These are phyloP conservation scores for Podospora pseudocomata DNA, from an alignment of 495 filamentous ascomycete species.

Conservation along the genomic window DNA sequence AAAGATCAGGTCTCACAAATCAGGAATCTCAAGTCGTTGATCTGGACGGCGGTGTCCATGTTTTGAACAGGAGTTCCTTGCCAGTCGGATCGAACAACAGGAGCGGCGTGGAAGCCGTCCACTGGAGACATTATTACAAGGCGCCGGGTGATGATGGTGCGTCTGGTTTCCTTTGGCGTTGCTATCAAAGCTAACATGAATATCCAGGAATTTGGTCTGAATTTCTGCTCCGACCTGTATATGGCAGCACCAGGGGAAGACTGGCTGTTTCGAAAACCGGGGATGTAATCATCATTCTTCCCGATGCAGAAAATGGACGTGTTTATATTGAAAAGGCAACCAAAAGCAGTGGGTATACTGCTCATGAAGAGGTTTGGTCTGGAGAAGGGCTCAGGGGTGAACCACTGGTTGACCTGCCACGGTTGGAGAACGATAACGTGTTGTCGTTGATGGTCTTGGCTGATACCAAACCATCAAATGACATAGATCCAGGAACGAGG, in stretches of 20 bases:
- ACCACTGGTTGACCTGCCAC: conserved; percentile 37
- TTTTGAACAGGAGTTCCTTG: conserved; percentile 36
- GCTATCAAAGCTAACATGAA: not conserved
- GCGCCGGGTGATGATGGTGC: conserved; percentile 28
- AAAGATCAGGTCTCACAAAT: conserved; percentile 41
- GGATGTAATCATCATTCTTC: conserved; percentile 39
- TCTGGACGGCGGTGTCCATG: conserved; percentile 42
- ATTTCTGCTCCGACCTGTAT: conserved; percentile 27
- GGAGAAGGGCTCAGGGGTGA: conserved; percentile 33
- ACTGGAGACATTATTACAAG: conserved; percentile 49
- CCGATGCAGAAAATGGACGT: conserved; percentile 23
- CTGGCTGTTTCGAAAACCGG: conserved; percentile 34
- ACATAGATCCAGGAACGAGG: conserved; percentile 4
- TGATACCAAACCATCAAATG: not conserved
- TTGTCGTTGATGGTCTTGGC: conserved; percentile 37
- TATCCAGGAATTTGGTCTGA: conserved; percentile 33
- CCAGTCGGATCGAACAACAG: not conserved
- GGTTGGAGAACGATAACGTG: conserved; percentile 34
- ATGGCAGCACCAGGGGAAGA: conserved; percentile 35
- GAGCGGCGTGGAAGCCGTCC: not conserved
- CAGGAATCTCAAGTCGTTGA: conserved; percentile 50
- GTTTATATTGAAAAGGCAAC: conserved; percentile 35
- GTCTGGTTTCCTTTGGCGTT: conserved; percentile 1
- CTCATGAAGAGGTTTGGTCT: conserved; percentile 35
- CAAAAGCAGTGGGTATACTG: conserved; percentile 24